Evolutionary conservation across 352 stramenopile species (phyloP).

Genomic region (Pythium apleroticum): DNA sequence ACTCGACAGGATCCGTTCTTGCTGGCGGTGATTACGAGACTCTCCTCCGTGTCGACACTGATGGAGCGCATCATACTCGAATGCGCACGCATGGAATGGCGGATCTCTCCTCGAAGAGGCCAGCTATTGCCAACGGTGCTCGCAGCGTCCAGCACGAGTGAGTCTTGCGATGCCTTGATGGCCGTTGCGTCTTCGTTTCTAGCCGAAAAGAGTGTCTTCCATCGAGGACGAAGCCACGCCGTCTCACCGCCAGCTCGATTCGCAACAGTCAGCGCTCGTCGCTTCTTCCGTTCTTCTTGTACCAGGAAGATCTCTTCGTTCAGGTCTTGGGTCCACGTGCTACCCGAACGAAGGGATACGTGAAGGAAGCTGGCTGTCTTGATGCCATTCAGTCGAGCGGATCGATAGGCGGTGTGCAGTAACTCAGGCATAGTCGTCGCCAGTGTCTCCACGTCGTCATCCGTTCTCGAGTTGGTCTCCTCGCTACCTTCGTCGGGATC

Average conservation of each 20-base stretch:
- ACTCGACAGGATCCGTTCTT: slow-evolving; percentile 72
- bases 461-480: background rate
- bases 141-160: background rate
- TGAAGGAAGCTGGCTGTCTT: slow-evolving; percentile 65
- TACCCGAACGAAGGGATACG: slow-evolving; percentile 38
- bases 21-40: slow-evolving; percentile 64
- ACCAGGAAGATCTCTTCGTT: slow-evolving; percentile 52
- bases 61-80: slow-evolving; percentile 58
- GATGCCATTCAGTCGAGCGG: slow-evolving; percentile 50
- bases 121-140: slow-evolving; percentile 26
- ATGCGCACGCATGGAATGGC: slow-evolving; percentile 59
- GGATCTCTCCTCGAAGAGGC: slow-evolving; percentile 44
- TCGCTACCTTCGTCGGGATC: slow-evolving; percentile 7
- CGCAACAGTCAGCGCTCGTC: slow-evolving; percentile 22
- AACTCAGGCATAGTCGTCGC: slow-evolving; percentile 41
- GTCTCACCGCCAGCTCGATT: slow-evolving; percentile 20
- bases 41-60: slow-evolving; percentile 57
- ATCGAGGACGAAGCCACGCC: slow-evolving; percentile 36
- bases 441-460: slow-evolving; percentile 7
- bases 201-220: slow-evolving; percentile 15
- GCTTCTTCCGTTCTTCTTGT: slow-evolving; percentile 48
- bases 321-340: slow-evolving; percentile 45
- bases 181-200: slow-evolving; percentile 12
- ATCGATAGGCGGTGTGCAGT: slow-evolving; percentile 54
- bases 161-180: background rate